A percentile compares a stretch with the other conserved stretches of the same genome.
These are phyloP conservation scores for Colletotrichum tropicicola DNA, from an alignment of 2,329 filamentous ascomycete species.

Conservation along the genomic window DNA sequence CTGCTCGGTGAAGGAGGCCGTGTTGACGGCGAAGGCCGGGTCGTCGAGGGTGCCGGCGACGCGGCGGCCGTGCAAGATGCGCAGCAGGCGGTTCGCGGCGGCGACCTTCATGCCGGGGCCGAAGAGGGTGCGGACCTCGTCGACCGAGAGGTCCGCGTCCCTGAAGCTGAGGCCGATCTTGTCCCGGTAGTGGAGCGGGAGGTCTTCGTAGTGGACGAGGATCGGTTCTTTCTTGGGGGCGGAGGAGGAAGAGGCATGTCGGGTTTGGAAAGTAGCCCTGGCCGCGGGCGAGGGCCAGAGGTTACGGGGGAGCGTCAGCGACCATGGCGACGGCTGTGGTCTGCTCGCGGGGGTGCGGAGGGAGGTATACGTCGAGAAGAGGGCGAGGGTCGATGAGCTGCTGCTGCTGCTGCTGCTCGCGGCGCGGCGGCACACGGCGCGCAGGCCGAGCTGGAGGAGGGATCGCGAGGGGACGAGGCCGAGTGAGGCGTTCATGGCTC, in stretches of 20 bases:
- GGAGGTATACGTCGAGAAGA: conserved; percentile 14
- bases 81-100: conserved; percentile 62
- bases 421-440: not conserved
- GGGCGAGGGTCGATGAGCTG: not conserved
- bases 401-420: not conserved
- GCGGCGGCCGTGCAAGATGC: conserved; percentile 69
- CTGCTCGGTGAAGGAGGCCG: conserved; percentile 49
- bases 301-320: not conserved
- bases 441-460: conserved; percentile 24
- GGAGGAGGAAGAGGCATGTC: not conserved
- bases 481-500: conserved; percentile 30
- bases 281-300: conserved; percentile 18
- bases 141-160: conserved; percentile 54
- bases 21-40: conserved; percentile 59
- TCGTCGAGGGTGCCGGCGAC: conserved; percentile 72
- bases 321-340: conserved; percentile 15
- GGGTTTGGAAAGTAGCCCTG: not conserved
- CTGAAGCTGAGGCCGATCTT: conserved; percentile 63
- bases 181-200: conserved; percentile 67
- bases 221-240: conserved; percentile 34
- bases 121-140: conserved; percentile 59
- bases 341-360: not conserved
- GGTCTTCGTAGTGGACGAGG: conserved; percentile 63
- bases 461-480: conserved; percentile 26
- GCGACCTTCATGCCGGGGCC: conserved; percentile 53